Evolutionary conservation across 352 stramenopile species (phyloP).

Genomic region (Aphanomyces invadans): DNA sequence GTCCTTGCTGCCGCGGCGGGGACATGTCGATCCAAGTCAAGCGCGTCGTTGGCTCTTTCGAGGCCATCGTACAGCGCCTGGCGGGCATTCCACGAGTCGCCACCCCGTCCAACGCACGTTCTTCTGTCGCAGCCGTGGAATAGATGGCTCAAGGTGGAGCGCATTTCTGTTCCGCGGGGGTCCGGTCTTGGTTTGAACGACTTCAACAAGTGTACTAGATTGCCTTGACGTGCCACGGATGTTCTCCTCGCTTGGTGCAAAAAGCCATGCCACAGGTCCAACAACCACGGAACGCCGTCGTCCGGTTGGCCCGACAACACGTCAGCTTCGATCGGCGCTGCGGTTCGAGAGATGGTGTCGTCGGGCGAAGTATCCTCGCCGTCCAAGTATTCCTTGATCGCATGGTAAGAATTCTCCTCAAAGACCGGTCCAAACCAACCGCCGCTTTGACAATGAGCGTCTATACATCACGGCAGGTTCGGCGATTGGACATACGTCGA

Average conservation of each 20-base stretch:
- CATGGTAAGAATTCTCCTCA: not conserved
- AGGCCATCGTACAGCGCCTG: not conserved
- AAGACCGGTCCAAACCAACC: not conserved
- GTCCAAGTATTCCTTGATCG: not conserved
- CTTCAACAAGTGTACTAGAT: not conserved
- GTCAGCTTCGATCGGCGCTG: not conserved
- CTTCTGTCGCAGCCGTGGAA: not conserved
- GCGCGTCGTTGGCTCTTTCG: not conserved
- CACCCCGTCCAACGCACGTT: not conserved
- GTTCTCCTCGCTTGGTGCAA: slow-evolving; percentile 1
- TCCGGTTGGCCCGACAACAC: not conserved
- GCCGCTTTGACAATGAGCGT: not conserved
- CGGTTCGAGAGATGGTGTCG: not conserved
- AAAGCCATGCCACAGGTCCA: not conserved
- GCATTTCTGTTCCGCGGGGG: not conserved
- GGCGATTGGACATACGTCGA: not conserved
- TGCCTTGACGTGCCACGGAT: not conserved
- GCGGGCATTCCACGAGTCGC: not conserved
- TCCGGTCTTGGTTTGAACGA: not conserved
- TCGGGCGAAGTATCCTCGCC: not conserved
- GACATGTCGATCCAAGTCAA: not conserved
- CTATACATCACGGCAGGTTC: not conserved
- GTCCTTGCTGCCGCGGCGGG: not conserved
- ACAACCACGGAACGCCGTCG: not conserved
- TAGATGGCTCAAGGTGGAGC: not conserved